Evolutionary conservation across 2,329 filamentous ascomycete genomes (phyloP).

Genomic region (Nakataea oryzae): DNA sequence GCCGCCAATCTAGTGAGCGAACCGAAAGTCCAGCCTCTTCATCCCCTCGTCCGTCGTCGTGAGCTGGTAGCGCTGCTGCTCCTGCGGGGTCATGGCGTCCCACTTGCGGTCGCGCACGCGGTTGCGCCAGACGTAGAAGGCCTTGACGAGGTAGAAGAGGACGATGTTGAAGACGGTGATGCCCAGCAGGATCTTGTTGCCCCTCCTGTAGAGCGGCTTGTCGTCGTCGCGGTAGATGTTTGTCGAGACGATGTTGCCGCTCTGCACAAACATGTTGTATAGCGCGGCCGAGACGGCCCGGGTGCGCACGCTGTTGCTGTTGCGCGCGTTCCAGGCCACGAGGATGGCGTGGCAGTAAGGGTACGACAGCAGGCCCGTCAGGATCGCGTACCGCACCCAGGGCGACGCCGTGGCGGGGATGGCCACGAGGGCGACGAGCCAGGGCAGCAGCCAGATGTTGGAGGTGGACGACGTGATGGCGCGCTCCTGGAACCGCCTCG

Average conservation of each 20-base stretch:
- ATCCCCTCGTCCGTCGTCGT: slow-evolving; percentile 31
- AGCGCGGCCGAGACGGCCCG: slow-evolving; percentile 47
- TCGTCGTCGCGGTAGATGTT: slow-evolving; percentile 46
- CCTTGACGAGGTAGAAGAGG: slow-evolving; percentile 37
- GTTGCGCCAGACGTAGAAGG: slow-evolving; percentile 43
- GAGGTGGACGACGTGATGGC: slow-evolving; percentile 33
- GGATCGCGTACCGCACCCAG: slow-evolving; percentile 41
- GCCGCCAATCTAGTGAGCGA: slow-evolving; percentile 19
- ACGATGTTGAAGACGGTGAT: slow-evolving; percentile 38
- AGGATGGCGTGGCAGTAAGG: slow-evolving; percentile 50
- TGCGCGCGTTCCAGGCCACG: slow-evolving; percentile 47
- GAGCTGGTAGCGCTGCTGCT: slow-evolving; percentile 35
- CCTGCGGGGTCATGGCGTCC: slow-evolving; percentile 34
- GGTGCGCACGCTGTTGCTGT: slow-evolving; percentile 48
- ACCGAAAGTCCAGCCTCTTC: slow-evolving; percentile 31
- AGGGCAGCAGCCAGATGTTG: slow-evolving; percentile 44
- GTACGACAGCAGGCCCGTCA: slow-evolving; percentile 38
- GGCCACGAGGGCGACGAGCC: slow-evolving; percentile 32
- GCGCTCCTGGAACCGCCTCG: slow-evolving; percentile 37
- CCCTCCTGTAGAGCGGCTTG: slow-evolving; percentile 39
- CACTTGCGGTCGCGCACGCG: slow-evolving; percentile 32
- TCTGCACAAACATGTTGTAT: slow-evolving; percentile 39
- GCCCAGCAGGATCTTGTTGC: slow-evolving; percentile 41
- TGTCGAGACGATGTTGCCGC: slow-evolving; percentile 20
- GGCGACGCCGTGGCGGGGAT: slow-evolving; percentile 29